Conservation (phyloP, 176 grass and related monocot species). For the Pontederia paniculata region DNA sequence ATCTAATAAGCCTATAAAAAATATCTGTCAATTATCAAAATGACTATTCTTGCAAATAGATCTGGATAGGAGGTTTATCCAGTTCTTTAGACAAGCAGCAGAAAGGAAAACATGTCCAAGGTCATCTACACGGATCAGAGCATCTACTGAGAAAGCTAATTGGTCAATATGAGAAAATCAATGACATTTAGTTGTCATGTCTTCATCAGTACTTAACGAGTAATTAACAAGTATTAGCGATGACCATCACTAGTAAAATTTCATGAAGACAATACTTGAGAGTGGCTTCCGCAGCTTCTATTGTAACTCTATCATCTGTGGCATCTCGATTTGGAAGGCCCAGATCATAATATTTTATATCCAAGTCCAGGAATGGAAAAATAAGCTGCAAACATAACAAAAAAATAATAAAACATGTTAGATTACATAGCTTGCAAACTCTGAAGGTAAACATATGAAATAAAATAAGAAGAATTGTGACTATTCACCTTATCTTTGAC, state of each 20-base stretch:
- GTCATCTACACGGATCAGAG: too few relatives aligned
- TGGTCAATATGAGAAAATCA: too few relatives aligned
- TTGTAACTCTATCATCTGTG: conserved; percentile 73
- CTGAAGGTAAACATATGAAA: conserved; percentile 1
- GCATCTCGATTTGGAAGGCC: conserved; percentile 78
- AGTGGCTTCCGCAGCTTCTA: conserved; percentile 83
- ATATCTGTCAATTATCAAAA: neutral
- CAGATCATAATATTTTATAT: conserved; percentile 92
- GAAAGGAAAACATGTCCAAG: too few relatives aligned
- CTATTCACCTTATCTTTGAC: conserved; percentile 80
- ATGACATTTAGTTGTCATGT: too few relatives aligned
- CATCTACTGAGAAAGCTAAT: too few relatives aligned
- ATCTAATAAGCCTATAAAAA: conserved; percentile 3
- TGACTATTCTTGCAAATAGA: too few relatives aligned
- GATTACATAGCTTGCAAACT: neutral
- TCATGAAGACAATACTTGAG: conserved; percentile 37
- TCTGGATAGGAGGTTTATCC: too few relatives aligned
- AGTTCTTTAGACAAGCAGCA: too few relatives aligned
- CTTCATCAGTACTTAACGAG: too few relatives aligned
- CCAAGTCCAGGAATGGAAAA: conserved; percentile 73
- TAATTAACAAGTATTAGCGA: neutral
- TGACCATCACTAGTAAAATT: neutral
- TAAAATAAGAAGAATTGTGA: neutral
- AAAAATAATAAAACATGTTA: conserved; percentile 5
- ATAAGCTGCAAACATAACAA: conserved; percentile 52